Conservation (phyloP, 2,329 filamentous ascomycete genomes). For the Trichoderma afroharzianum region DNA sequence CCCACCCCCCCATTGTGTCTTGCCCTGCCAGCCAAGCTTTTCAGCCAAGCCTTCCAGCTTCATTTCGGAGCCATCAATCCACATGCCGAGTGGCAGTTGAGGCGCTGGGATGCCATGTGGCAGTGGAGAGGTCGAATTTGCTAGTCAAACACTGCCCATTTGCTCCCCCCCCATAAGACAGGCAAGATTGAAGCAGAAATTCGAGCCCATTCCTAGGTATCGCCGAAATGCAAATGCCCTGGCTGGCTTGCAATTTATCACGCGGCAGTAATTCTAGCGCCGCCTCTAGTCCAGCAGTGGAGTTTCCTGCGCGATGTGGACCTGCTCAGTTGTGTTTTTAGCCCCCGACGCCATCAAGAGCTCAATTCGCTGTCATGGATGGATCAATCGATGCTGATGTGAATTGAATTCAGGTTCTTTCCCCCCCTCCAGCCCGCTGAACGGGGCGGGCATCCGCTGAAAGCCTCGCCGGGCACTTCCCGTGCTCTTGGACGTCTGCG, state of each 20-base stretch:
- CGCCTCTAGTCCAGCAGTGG: neutral
- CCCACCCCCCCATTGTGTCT: neutral
- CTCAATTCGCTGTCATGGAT: neutral
- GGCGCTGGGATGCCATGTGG: slow-evolving; percentile 15
- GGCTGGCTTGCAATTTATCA: neutral
- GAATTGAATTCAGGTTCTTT: too few species aligned
- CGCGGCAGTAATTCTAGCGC: slow-evolving; percentile 11
- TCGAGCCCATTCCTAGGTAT: neutral
- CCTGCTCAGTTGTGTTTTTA: slow-evolving; percentile 3
- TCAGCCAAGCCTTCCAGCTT: neutral
- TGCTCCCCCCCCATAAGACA: neutral
- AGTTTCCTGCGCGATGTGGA: neutral
- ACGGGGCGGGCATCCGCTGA: neutral
- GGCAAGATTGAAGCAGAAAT: neutral
- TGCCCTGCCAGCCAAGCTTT: slow-evolving; percentile 10
- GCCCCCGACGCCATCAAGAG: slow-evolving; percentile 3
- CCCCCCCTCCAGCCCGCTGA: neutral
- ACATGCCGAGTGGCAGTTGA: slow-evolving; percentile 10
- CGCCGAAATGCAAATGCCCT: neutral
- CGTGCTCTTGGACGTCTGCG: neutral
- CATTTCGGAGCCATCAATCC: neutral
- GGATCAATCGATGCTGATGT: neutral
- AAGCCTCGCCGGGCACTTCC: neutral
- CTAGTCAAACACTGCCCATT: neutral
- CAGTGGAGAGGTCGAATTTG: neutral